These are phyloP conservation scores for Pyrenochaeta sp. DNA, from an alignment of 2,329 filamentous ascomycete species.

Conservation along the genomic window DNA sequence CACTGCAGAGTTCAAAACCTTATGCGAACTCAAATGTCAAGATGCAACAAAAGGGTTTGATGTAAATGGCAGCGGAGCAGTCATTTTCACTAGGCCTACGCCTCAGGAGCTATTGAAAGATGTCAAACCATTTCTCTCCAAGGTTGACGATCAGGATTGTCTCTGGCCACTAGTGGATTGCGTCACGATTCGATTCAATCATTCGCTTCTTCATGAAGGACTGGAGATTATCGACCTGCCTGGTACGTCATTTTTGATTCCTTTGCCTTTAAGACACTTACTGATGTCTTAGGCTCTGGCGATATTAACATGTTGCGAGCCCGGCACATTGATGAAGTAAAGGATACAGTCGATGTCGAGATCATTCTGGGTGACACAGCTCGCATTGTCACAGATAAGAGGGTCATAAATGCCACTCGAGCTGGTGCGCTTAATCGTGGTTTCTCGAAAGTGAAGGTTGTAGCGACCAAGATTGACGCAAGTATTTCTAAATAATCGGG, in stretches of 20 bases:
- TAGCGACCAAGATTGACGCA: conserved; percentile 32
- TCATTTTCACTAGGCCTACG: conserved; percentile 1
- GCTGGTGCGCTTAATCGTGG: conserved; percentile 19
- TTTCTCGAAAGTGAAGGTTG: conserved; percentile 20
- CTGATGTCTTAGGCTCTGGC: conserved; percentile 22
- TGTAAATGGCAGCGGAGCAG: not conserved
- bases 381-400: conserved; percentile 24
- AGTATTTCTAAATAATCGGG: not conserved
- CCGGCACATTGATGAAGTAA: conserved; percentile 25
- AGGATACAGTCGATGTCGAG: conserved; percentile 25
- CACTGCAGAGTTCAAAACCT: conserved; percentile 15
- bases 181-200: conserved; percentile 19
- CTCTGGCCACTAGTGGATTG: conserved; percentile 32
- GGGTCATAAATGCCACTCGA: conserved; percentile 20
- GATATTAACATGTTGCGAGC: conserved; percentile 25
- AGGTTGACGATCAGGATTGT: conserved; percentile 16
- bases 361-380: conserved; percentile 28
- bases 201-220: conserved; percentile 17
- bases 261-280: too few species aligned
- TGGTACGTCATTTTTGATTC: too few species aligned
- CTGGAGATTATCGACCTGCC: conserved; percentile 30
- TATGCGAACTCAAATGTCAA: conserved; percentile 24
- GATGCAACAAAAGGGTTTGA: conserved; percentile 13
- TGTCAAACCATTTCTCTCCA: conserved; percentile 22
- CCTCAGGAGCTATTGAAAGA: conserved; percentile 16